Percentiles rank a stretch among this genome's conserved stretches.
Evolutionary conservation across 495 filamentous ascomycete species (phyloP).

Genomic region (Penicillium lagena): DNA sequence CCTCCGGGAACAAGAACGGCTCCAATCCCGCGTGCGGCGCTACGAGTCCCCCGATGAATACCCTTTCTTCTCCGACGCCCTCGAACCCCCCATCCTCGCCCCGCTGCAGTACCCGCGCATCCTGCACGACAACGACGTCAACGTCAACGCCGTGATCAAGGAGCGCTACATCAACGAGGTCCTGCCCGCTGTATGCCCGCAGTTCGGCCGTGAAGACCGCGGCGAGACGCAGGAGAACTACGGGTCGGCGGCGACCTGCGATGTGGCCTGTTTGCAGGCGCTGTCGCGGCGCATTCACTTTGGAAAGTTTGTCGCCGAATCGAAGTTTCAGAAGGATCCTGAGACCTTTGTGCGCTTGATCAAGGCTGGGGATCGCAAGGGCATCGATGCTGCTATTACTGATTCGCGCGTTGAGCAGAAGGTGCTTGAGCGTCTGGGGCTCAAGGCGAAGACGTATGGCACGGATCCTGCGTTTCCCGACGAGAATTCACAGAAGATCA

Average conservation of each 20-base stretch:
- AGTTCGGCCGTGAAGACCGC: slow-evolving; percentile 66
- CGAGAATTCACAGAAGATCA: slow-evolving; percentile 64
- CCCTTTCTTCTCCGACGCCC: slow-evolving; percentile 84
- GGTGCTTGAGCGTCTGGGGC: slow-evolving; percentile 76
- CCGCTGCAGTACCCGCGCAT: slow-evolving; percentile 88
- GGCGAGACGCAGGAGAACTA: slow-evolving; percentile 92
- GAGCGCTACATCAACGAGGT: slow-evolving; percentile 74
- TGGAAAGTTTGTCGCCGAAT: slow-evolving; percentile 97
- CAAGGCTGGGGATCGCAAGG: slow-evolving; percentile 65
- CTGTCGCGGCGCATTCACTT: slow-evolving; percentile 92
- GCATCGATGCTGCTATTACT: slow-evolving; percentile 86
- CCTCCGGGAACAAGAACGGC: slow-evolving; percentile 76
- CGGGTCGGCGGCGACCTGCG: slow-evolving; percentile 83
- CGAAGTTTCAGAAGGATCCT: slow-evolving; percentile 86
- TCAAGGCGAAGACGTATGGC: slow-evolving; percentile 95
- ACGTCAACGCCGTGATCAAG: slow-evolving; percentile 86
- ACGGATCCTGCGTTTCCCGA: slow-evolving; percentile 71
- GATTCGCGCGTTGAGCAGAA: slow-evolving; percentile 83
- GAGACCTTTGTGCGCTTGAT: slow-evolving; percentile 78
- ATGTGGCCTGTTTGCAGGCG: slow-evolving; percentile 87
- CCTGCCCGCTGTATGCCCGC: slow-evolving; percentile 72
- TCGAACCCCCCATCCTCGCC: slow-evolving; percentile 75
- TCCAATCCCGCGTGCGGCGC: slow-evolving; percentile 92
- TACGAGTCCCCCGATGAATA: slow-evolving; percentile 97
- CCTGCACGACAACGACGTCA: slow-evolving; percentile 87